Percentiles rank a stretch among this genome's conserved stretches.
phyloP scores from a whole-genome alignment of 2,329 filamentous ascomycete genomes.

The Ophiostoma perfectum region DNA sequence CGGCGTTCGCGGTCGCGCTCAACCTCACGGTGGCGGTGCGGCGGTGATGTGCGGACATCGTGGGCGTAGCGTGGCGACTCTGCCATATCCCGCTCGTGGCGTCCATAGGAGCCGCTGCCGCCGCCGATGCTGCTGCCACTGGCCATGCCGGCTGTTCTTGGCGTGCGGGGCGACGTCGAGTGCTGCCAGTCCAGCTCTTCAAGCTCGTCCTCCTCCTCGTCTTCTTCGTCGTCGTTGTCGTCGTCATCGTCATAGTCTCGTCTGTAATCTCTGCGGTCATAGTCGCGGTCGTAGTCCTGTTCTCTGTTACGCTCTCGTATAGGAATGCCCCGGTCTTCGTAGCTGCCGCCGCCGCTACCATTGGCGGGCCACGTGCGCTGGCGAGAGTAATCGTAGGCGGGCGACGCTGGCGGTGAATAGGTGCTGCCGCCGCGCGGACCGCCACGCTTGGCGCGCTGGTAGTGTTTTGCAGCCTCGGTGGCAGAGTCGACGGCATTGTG shows the following conservation, averaged over 20 bases:
- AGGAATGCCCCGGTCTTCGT: slow-evolving; percentile 21
- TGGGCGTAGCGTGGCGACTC: slow-evolving; percentile 19
- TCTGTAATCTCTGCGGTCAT: slow-evolving; percentile 14
- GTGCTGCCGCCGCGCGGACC: slow-evolving; percentile 17
- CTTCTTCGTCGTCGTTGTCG: slow-evolving; percentile 12
- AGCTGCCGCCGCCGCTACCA: slow-evolving; percentile 21
- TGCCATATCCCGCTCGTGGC: slow-evolving; percentile 16
- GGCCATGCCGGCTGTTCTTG: slow-evolving; percentile 19
- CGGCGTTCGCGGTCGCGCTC: slow-evolving; percentile 5
- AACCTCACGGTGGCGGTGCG: no score
- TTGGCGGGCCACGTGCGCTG: slow-evolving; percentile 16
- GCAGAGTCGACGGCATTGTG: slow-evolving; percentile 15
- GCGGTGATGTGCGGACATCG: background rate
- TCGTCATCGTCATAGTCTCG: slow-evolving; percentile 16
- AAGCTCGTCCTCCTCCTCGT: slow-evolving; percentile 15
- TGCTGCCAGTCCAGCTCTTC: slow-evolving; percentile 17
- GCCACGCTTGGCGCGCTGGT: slow-evolving; percentile 22
- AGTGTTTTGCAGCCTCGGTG: slow-evolving; percentile 21
- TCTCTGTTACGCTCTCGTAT: slow-evolving; percentile 7
- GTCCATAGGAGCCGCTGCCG: slow-evolving; percentile 15
- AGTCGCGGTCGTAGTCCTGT: slow-evolving; percentile 4
- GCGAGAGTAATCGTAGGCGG: slow-evolving; percentile 22
- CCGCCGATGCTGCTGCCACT: slow-evolving; percentile 14
- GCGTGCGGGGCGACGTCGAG: slow-evolving; percentile 24
- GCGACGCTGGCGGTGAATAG: slow-evolving; percentile 23